Evolutionary conservation across 306 rosid species (phyloP).

Genomic region (Inga leiocalycina): DNA sequence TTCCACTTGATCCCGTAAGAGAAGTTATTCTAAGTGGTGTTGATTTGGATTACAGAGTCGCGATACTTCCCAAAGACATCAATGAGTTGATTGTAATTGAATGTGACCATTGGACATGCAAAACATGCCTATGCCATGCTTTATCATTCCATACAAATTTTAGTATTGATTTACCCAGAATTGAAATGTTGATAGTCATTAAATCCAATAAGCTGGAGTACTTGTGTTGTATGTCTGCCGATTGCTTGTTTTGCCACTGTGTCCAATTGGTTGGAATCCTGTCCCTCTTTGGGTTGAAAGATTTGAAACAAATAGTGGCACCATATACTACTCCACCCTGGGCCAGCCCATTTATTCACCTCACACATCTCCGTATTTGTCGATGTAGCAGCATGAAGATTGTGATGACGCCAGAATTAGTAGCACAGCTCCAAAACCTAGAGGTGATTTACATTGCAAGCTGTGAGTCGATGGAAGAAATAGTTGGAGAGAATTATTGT

Average conservation of each 20-base stretch:
- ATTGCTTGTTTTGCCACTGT: background rate
- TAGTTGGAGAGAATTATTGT: background rate
- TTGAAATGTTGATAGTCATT: accelerated
- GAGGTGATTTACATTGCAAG: too few species aligned
- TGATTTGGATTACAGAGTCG: background rate
- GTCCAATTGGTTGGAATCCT: background rate
- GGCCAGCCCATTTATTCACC: background rate
- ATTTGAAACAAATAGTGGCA: background rate
- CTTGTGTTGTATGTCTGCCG: background rate
- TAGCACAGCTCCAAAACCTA: too few species aligned
- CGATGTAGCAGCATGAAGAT: too few species aligned
- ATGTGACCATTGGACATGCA: background rate
- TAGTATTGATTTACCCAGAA: background rate
- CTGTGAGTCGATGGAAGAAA: background rate
- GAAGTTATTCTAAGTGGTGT: background rate
- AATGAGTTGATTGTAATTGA: background rate
- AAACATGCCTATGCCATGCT: conserved; percentile 6
- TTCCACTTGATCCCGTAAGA: background rate
- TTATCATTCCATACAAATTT: background rate
- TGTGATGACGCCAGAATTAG: too few species aligned
- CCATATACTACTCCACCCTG: background rate
- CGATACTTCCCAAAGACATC: conserved; percentile 11
- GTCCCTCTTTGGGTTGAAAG: background rate
- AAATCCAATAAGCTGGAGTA: background rate
- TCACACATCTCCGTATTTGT: too few species aligned